These are phyloP conservation scores for Cladophialophora psammophila DNA, from an alignment of 2,329 filamentous ascomycete genomes.

Conservation along the genomic window DNA sequence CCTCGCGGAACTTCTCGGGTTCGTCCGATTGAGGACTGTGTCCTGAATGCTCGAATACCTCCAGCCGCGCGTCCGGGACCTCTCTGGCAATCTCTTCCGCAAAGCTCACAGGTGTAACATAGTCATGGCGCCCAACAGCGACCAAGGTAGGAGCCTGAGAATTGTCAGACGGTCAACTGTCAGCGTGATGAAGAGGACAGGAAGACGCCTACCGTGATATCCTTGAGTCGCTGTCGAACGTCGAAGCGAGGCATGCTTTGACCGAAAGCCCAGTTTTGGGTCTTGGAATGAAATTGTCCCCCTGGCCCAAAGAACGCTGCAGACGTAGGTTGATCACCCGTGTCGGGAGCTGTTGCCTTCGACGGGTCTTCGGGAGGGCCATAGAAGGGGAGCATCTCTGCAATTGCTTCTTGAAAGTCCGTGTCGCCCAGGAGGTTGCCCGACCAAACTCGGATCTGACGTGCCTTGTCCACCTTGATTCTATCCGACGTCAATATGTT, in stretches of 20 bases:
- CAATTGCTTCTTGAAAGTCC: slow-evolving; percentile 17
- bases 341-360: background rate
- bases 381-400: slow-evolving; percentile 23
- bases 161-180: background rate
- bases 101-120: slow-evolving; percentile 22
- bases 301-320: slow-evolving; percentile 7
- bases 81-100: slow-evolving; percentile 18
- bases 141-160: slow-evolving; percentile 24
- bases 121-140: slow-evolving; percentile 27
- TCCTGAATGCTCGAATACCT: slow-evolving; percentile 28
- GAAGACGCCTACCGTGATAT: slow-evolving; percentile 19
- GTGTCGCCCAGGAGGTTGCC: slow-evolving; percentile 23
- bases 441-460: slow-evolving; percentile 30
- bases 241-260: slow-evolving; percentile 28
- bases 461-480: slow-evolving; percentile 22
- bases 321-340: background rate
- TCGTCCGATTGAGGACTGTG: slow-evolving; percentile 30
- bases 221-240: slow-evolving; percentile 21
- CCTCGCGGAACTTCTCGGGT: slow-evolving; percentile 22
- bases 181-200: background rate
- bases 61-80: slow-evolving; percentile 19
- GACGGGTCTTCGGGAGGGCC: slow-evolving; percentile 13
- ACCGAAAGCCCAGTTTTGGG: slow-evolving; percentile 29
- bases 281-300: slow-evolving; percentile 15
- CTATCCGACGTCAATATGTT: slow-evolving; percentile 24